These are phyloP conservation scores for Elsinoe ampelina DNA, from an alignment of 2,329 filamentous ascomycete species.

Conservation along the genomic window DNA sequence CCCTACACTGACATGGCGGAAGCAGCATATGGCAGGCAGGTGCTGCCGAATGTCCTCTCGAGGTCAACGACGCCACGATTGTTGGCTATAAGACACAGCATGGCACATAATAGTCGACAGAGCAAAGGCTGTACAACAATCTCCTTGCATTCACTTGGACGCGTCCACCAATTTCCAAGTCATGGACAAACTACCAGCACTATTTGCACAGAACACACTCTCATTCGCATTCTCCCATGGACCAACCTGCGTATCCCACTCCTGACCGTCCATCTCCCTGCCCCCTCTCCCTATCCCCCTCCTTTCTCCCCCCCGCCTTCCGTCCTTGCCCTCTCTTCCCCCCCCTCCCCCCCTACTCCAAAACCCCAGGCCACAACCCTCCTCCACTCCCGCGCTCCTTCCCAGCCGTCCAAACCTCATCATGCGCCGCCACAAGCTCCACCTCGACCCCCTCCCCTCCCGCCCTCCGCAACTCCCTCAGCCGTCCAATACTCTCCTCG, in stretches of 20 bases:
- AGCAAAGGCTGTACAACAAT: no score
- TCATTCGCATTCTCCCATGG: not conserved
- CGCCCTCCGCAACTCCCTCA: conserved; percentile 29
- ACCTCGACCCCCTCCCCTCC: conserved; percentile 38
- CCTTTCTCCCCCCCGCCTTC: not conserved
- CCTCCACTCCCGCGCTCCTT: not conserved
- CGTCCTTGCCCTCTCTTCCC: not conserved
- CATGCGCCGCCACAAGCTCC: conserved; percentile 39
- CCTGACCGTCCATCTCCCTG: not conserved
- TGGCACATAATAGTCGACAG: no score
- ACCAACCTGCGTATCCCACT: not conserved
- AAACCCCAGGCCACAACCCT: not conserved
- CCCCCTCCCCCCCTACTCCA: not conserved
- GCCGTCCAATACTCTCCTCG: conserved; percentile 33
- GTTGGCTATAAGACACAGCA: no score
- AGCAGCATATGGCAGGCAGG: no score
- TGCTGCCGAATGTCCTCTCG: no score
- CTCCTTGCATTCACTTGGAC: no score
- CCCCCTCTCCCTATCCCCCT: not conserved
- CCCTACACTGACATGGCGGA: no score
- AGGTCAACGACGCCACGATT: no score
- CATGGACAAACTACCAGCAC: no score
- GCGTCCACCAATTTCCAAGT: no score
- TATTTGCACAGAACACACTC: no score
- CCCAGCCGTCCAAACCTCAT: conserved; percentile 38